Evolutionary conservation across 2,329 filamentous ascomycete genomes (phyloP).

Genomic region (Penicillium sp.): DNA sequence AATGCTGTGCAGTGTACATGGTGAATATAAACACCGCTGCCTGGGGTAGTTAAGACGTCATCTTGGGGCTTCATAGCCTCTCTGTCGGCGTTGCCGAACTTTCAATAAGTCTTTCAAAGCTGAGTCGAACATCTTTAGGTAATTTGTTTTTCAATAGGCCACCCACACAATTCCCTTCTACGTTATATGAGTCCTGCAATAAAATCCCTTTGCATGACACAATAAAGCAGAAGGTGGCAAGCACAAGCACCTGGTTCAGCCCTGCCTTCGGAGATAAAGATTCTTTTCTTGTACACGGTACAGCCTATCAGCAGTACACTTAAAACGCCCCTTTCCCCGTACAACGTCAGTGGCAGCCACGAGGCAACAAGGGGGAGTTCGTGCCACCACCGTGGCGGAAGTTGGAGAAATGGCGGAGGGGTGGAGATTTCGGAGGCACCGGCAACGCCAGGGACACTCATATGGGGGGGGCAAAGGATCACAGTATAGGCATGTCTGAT

Average conservation of each 20-base stretch:
- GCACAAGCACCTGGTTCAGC: neutral
- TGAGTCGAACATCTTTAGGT: neutral
- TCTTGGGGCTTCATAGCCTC: neutral
- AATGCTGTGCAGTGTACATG: too few relatives aligned
- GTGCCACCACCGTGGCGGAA: neutral
- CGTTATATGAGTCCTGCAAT: neutral
- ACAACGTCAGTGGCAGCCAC: slow-evolving; percentile 6
- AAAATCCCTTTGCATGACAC: too few relatives aligned
- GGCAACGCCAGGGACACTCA: slow-evolving; percentile 8
- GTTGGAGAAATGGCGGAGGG: slow-evolving; percentile 7
- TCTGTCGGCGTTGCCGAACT: neutral
- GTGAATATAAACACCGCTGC: neutral
- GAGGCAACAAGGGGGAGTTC: slow-evolving; percentile 1
- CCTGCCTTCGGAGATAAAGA: neutral
- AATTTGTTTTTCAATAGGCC: neutral
- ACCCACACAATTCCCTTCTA: neutral
- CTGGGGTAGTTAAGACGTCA: neutral
- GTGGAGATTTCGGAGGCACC: slow-evolving; percentile 13
- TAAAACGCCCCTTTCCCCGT: neutral
- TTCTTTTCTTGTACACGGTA: neutral
- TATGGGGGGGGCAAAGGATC: neutral
- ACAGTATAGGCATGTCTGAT: neutral
- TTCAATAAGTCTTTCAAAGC: neutral
- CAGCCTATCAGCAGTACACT: neutral
- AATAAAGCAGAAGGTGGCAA: too few relatives aligned